Percentiles rank a stretch among this genome's conserved stretches.
Evolutionary conservation across 768 basidiomycete genomes (phyloP).

Genomic region (Gyrodon lividus): DNA sequence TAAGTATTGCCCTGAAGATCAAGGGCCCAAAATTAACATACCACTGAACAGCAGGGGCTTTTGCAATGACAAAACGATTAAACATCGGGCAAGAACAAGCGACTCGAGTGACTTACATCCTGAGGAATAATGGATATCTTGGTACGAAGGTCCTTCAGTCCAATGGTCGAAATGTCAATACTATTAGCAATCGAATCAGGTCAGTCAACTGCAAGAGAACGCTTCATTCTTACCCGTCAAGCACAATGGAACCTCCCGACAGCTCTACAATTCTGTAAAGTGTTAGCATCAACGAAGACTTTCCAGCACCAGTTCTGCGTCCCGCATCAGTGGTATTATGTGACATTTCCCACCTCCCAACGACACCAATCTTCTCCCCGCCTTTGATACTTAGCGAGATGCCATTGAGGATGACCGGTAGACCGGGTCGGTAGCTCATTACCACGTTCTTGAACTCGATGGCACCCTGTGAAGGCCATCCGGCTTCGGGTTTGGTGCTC

Average conservation of each 20-base stretch:
- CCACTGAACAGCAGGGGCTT: conserved; percentile 61
- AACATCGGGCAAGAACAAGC: conserved; percentile 1
- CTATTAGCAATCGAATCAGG: conserved; percentile 30
- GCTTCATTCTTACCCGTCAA: conserved; percentile 52
- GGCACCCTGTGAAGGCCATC: conserved; percentile 64
- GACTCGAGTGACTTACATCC: conserved; percentile 43
- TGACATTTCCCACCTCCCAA: conserved; percentile 48
- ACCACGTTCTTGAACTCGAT: conserved; percentile 60
- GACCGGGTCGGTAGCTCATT: conserved; percentile 65
- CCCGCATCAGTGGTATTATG: not conserved
- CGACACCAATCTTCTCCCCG: conserved; percentile 78
- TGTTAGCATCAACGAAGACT: conserved; percentile 61
- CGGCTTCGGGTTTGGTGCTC: conserved; percentile 48
- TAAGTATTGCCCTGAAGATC: conserved; percentile 32
- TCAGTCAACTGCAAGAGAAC: not conserved
- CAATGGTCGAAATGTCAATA: conserved; percentile 67
- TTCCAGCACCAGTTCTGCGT: conserved; percentile 51
- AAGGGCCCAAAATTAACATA: conserved; percentile 34
- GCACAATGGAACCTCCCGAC: conserved; percentile 52
- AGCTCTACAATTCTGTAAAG: conserved; percentile 72
- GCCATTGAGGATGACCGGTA: conserved; percentile 71
- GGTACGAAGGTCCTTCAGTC: conserved; percentile 59
- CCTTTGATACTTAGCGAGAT: conserved; percentile 57
- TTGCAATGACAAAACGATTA: conserved; percentile 6
- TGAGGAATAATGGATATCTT: conserved; percentile 68